Percentiles rank a stretch among this genome's conserved stretches.
These are phyloP conservation scores for Limonium bicolor DNA, from an alignment of 148 eudicot genomes.

Conservation along the genomic window DNA sequence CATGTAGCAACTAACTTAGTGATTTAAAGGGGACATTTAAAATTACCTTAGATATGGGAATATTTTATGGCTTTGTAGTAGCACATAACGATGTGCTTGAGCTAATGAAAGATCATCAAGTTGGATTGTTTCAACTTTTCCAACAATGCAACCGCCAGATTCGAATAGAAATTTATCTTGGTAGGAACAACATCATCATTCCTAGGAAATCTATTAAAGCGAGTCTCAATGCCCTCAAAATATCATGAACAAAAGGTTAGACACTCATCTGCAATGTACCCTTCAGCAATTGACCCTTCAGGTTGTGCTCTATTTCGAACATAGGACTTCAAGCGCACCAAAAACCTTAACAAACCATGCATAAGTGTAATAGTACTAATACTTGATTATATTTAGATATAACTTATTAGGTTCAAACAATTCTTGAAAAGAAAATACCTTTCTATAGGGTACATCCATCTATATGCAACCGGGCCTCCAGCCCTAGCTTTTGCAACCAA, in stretches of 20 bases:
- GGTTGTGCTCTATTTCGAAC: not conserved
- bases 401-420: not conserved
- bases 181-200: not conserved
- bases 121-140: not conserved
- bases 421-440: not conserved
- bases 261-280: not conserved
- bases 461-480: conserved; percentile 5
- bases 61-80: too few relatives aligned
- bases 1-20: too few relatives aligned
- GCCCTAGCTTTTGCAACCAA: conserved; percentile 3
- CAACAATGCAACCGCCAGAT: not conserved
- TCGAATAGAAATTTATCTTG: not conserved
- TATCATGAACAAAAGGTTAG: not conserved
- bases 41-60: too few relatives aligned
- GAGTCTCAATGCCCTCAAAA: not conserved
- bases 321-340: conserved; percentile 3
- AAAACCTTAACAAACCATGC: not conserved
- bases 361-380: too few relatives aligned
- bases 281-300: conserved; percentile 6
- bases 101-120: not conserved
- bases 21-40: too few relatives aligned
- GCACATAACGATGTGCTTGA: not conserved
- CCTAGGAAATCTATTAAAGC: not conserved
- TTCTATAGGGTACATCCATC: conserved; percentile 11
- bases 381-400: not conserved